A percentile compares a stretch with the other conserved stretches of the same genome.
Conservation (phyloP, 495 filamentous ascomycete species). For the Tuber brumale region DNA sequence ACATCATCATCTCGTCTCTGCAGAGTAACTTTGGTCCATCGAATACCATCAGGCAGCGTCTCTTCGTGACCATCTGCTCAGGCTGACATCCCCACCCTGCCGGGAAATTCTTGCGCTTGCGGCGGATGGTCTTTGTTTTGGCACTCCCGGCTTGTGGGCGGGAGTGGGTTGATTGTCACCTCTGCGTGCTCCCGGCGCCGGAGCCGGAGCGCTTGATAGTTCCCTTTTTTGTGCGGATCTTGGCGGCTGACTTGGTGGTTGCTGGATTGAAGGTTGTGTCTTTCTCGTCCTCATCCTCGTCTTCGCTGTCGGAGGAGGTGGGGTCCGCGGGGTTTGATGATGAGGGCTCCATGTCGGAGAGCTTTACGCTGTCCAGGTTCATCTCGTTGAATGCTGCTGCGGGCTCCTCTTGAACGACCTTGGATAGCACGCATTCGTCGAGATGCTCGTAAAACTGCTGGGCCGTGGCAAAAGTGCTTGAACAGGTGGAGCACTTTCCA, state of each 20-base stretch:
- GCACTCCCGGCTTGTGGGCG: constrained; percentile 42
- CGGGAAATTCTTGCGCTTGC: constrained; percentile 87
- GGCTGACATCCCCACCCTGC: constrained; percentile 83
- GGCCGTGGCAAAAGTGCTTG: constrained; percentile 80
- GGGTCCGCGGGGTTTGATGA: constrained; percentile 12
- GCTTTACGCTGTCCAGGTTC: constrained; percentile 52
- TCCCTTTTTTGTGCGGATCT: constrained; percentile 41
- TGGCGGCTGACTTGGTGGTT: constrained; percentile 45
- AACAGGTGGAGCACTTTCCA: constrained; percentile 95
- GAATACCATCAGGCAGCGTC: constrained; percentile 88
- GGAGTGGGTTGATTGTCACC: constrained; percentile 59
- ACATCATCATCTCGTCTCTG: constrained; percentile 99
- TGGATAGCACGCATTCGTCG: constrained; percentile 95
- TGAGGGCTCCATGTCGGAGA: constrained; percentile 35
- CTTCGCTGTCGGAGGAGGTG: constrained; percentile 40
- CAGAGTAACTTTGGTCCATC: constrained; percentile 80
- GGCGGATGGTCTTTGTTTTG: constrained; percentile 46
- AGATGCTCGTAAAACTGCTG: constrained; percentile 99
- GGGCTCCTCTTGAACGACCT: constrained; percentile 95
- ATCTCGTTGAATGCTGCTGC: constrained; percentile 92
- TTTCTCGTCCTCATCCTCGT: constrained; percentile 56
- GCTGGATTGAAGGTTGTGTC: constrained; percentile 57
- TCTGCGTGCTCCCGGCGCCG: constrained; percentile 45
- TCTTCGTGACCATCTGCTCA: constrained; percentile 94
- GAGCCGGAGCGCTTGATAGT: constrained; percentile 43